phyloP scores from a whole-genome alignment of 257 asterid genomes.

The Nicotiana paniculata region DNA sequence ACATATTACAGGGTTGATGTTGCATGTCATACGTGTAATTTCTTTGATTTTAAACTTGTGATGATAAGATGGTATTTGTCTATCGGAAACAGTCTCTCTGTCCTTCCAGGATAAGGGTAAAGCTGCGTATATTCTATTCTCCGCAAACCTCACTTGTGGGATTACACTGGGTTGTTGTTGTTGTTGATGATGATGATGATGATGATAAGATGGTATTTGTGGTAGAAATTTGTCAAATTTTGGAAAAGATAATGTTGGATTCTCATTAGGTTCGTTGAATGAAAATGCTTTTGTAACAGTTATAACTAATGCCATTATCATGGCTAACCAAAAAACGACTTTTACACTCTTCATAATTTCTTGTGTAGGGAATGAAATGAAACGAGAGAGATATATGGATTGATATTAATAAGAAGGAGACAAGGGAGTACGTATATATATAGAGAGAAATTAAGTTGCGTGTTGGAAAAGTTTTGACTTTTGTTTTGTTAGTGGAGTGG shows the following conservation, averaged over 20 bases:
- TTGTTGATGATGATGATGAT: no score
- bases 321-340: constrained; percentile 21
- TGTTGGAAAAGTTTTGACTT: not conserved
- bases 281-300: constrained; percentile 16
- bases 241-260: constrained; percentile 18
- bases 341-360: constrained; percentile 23
- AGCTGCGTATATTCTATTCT: no score
- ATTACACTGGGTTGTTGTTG: no score
- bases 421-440: not conserved
- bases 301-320: constrained; percentile 9
- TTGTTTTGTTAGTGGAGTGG: constrained; percentile 13
- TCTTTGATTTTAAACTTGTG: not conserved
- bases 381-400: not conserved
- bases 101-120: no score
- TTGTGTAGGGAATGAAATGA: not conserved
- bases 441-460: not conserved
- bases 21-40: constrained; percentile 26
- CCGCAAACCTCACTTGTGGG: no score
- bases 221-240: constrained; percentile 32
- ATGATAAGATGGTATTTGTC: not conserved
- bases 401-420: not conserved
- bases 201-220: constrained; percentile 1
- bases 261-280: not conserved
- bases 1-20: constrained; percentile 43
- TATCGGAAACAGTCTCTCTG: no score